phyloP scores from a whole-genome alignment of 148 eudicot species.

The Rhododendron williamsianum region DNA sequence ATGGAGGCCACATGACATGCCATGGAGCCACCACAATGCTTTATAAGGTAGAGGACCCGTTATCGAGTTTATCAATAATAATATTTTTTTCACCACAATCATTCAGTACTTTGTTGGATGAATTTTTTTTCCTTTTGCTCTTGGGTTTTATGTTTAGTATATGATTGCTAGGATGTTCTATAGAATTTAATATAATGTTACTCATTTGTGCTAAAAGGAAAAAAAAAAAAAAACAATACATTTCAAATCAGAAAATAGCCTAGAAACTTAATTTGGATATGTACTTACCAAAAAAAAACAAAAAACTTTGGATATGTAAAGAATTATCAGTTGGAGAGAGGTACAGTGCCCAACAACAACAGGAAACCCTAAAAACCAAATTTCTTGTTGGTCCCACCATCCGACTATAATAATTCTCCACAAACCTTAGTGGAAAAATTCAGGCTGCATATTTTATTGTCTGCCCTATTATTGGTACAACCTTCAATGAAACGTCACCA shows the following conservation, averaged over 20 bases:
- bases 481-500: neutral
- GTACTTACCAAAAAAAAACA: too few relatives aligned
- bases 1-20: too few relatives aligned
- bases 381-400: neutral
- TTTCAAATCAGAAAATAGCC: neutral
- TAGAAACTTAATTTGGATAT: too few relatives aligned
- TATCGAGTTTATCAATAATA: too few relatives aligned
- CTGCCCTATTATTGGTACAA: slow-evolving; percentile 16
- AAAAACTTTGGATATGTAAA: too few relatives aligned
- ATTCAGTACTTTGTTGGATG: neutral
- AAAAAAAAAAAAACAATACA: too few relatives aligned
- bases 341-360: neutral
- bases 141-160: neutral
- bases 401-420: slow-evolving; percentile 8
- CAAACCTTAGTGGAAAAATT: slow-evolving; percentile 15
- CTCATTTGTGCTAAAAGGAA: too few relatives aligned
- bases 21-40: too few relatives aligned
- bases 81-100: too few relatives aligned
- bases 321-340: neutral
- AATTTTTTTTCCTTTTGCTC: neutral
- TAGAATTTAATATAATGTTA: too few relatives aligned
- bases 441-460: slow-evolving; percentile 24
- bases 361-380: neutral
- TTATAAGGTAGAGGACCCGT: too few relatives aligned
- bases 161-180: too few relatives aligned